These are phyloP conservation scores for Capsella bursapastoris DNA, from an alignment of 345 rosid genomes.

Conservation along the genomic window DNA sequence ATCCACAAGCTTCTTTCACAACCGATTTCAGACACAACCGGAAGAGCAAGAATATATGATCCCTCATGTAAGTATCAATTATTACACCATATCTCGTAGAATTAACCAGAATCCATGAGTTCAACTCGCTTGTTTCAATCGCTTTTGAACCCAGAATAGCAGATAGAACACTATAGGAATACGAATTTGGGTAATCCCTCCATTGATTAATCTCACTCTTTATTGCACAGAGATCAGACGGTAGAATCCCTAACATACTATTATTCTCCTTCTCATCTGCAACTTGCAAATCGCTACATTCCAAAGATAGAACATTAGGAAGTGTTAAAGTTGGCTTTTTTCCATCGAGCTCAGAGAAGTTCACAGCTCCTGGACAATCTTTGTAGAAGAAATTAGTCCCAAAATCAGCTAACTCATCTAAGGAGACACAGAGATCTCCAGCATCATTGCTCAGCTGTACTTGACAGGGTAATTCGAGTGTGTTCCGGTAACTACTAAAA, in stretches of 20 bases:
- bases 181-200: slow-evolving; percentile 62
- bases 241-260: slow-evolving; percentile 49
- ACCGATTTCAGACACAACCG: slow-evolving; percentile 66
- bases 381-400: slow-evolving; percentile 58
- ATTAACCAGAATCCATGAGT: slow-evolving; percentile 62
- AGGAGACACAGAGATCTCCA: slow-evolving; percentile 54
- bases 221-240: slow-evolving; percentile 63
- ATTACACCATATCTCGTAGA: slow-evolving; percentile 68
- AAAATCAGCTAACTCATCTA: slow-evolving; percentile 52
- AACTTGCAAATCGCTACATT: slow-evolving; percentile 57
- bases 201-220: slow-evolving; percentile 67
- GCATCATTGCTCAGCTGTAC: slow-evolving; percentile 22
- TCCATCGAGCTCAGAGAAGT: slow-evolving; percentile 47
- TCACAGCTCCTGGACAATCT: slow-evolving; percentile 74
- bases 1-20: slow-evolving; percentile 63
- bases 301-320: slow-evolving; percentile 60
- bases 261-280: slow-evolving; percentile 33
- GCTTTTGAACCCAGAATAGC: slow-evolving; percentile 47
- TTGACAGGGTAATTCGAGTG: slow-evolving; percentile 43
- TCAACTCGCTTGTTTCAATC: slow-evolving; percentile 47
- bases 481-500: slow-evolving; percentile 56
- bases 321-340: slow-evolving; percentile 48
- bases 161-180: slow-evolving; percentile 56
- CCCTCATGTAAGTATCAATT: slow-evolving; percentile 69
- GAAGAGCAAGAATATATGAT: slow-evolving; percentile 67